Evolutionary conservation across 495 filamentous ascomycete genomes (phyloP), one percentile per base, ranked within the genome.

Genomic region (Jackrogersella multiformis): DNA sequence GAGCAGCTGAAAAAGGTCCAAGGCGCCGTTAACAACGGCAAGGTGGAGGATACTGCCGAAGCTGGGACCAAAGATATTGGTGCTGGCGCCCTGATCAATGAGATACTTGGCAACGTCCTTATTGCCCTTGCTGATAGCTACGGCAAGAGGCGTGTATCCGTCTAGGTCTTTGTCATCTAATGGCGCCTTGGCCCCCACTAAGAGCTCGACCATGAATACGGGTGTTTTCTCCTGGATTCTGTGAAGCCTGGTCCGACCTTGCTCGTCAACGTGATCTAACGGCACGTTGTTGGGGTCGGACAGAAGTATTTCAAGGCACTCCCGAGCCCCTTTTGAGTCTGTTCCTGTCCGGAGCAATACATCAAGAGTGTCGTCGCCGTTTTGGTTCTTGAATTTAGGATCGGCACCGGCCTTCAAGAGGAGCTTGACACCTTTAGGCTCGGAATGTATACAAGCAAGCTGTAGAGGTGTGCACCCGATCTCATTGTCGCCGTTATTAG

Each of bases 391-490:
- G 18, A 23, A 54, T 20, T 6, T 23, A 2, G 49, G 49, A 57
- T 60, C 28, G 18, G 63, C 63, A n/a, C 55, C 48, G 4, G 56
- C 55, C 9, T 66, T 46, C 15, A 66, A 44, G 6, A 66, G 48
- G 4, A 54, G 5, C n/a, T 39, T 45, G 1, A 60, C 36, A 28
- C 55, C 54, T 44, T 66, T 20, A 16, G 30, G 34, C 1, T 30
- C 3, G 4, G 13, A 9, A 7, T 26, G 8, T 10, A 16, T 18
- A 38, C 63, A 66, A 30, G 66, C 66, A 13, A 71, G 24, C 9
- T 44, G 44, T 15, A 71, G 49, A 36, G 69, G 42, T 15, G 69
- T 68, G 28, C 23, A 55, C 21, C 24, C 49, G 38, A 51, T 34
- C 10, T 53, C 45, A 9, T 18, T 10, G 35, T 34, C 12, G 30